A percentile compares a stretch with the other conserved stretches of the same genome.
These are phyloP conservation scores for Chytridiales sp. DNA, from an alignment of 371 early-diverging fungal species.

Conservation along the genomic window DNA sequence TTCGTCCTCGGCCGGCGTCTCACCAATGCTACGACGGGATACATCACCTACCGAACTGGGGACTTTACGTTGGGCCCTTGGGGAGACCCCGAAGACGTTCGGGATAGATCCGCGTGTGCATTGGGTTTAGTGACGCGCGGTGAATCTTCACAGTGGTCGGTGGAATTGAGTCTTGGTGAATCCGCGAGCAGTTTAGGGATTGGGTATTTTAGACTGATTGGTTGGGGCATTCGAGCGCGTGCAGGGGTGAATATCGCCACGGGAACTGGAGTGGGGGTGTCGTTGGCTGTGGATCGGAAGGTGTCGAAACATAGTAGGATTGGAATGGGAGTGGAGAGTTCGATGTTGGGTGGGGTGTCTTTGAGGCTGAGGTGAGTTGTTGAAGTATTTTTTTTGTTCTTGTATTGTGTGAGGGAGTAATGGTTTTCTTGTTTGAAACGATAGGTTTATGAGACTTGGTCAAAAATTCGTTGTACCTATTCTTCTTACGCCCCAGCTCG, in stretches of 20 bases:
- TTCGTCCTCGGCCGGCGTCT: slow-evolving; percentile 66
- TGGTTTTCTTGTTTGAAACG: not conserved
- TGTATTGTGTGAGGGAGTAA: not conserved
- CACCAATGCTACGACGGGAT: slow-evolving; percentile 64
- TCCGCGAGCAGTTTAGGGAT: slow-evolving; percentile 23
- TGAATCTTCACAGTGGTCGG: slow-evolving; percentile 18
- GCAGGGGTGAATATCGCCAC: slow-evolving; percentile 34
- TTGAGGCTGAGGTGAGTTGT: slow-evolving; percentile 64
- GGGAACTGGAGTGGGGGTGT: slow-evolving; percentile 29
- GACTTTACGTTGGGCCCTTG: slow-evolving; percentile 63
- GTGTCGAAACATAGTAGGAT: slow-evolving; percentile 66
- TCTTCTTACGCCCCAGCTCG: slow-evolving; percentile 69
- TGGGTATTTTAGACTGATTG: slow-evolving; percentile 30
- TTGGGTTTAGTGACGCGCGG: slow-evolving; percentile 35
- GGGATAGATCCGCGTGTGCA: slow-evolving; percentile 26
- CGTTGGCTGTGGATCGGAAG: slow-evolving; percentile 37
- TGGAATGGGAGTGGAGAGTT: slow-evolving; percentile 76
- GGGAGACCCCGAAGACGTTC: slow-evolving; percentile 18
- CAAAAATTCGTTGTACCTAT: slow-evolving; percentile 83
- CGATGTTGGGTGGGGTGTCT: slow-evolving; percentile 68
- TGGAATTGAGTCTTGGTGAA: slow-evolving; percentile 18
- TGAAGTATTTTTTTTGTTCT: not conserved
- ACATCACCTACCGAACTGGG: slow-evolving; percentile 75
- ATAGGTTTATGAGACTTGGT: slow-evolving; percentile 75
- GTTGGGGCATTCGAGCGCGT: slow-evolving; percentile 36